Percentiles rank a stretch among this genome's conserved stretches.
Conservation (phyloP, 345 rosid species). For the Euphorbia tirucalli region DNA sequence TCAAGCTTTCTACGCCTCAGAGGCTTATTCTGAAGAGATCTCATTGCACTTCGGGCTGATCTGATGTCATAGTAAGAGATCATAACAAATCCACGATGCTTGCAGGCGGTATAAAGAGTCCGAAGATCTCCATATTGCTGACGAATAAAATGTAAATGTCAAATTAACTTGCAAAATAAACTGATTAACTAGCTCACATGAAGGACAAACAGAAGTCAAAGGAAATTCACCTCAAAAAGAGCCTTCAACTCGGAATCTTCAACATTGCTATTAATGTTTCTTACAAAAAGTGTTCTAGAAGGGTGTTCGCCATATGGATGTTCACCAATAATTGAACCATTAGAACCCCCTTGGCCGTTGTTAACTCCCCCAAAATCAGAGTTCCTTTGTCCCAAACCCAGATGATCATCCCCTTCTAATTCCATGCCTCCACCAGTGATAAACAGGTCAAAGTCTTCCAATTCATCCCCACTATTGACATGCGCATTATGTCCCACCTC, state of each 20-base stretch:
- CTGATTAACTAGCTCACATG: background rate
- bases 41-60: slow-evolving; percentile 23
- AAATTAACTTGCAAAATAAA: background rate
- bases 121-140: slow-evolving; percentile 89
- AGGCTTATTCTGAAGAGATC: slow-evolving; percentile 23
- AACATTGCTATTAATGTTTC: slow-evolving; percentile 65
- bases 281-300: slow-evolving; percentile 84
- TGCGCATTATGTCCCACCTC: slow-evolving; percentile 39
- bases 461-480: slow-evolving; percentile 40
- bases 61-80: slow-evolving; percentile 56
- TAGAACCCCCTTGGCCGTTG: slow-evolving; percentile 43
- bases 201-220: slow-evolving; percentile 1
- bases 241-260: slow-evolving; percentile 77
- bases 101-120: slow-evolving; percentile 68
- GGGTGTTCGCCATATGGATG: slow-evolving; percentile 60
- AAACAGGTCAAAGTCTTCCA: slow-evolving; percentile 85
- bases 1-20: slow-evolving; percentile 20
- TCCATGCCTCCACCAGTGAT: slow-evolving; percentile 95
- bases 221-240: slow-evolving; percentile 68
- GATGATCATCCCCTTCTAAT: slow-evolving; percentile 53
- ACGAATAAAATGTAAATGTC: slow-evolving; percentile 15
- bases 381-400: slow-evolving; percentile 24
- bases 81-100: slow-evolving; percentile 77
- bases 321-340: slow-evolving; percentile 54
- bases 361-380: slow-evolving; percentile 29